A percentile compares a stretch with the other conserved stretches of the same genome.
These are phyloP conservation scores for Ichthyophonus hoferi DNA, from an alignment of 208 protist genomes.

Conservation along the genomic window DNA sequence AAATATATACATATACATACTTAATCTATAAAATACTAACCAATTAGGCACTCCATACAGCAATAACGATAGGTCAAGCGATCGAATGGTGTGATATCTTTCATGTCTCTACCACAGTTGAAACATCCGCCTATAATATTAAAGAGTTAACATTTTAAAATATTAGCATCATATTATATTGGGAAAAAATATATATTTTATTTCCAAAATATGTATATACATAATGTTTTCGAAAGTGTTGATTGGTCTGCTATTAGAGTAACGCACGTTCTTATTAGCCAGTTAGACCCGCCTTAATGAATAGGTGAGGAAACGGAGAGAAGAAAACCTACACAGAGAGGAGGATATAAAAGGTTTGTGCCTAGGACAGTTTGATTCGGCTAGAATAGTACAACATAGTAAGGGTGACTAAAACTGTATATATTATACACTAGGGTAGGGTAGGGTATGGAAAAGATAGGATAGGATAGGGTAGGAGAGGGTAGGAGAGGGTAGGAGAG, in stretches of 20 bases:
- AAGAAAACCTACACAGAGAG: not conserved
- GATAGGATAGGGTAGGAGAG: not conserved
- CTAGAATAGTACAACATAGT: too few relatives aligned
- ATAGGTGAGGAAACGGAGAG: not conserved
- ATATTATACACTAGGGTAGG: too few relatives aligned
- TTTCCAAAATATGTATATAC: not conserved
- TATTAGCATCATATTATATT: too few relatives aligned
- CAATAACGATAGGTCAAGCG: not conserved
- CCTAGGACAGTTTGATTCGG: too few relatives aligned
- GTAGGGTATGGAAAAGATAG: not conserved
- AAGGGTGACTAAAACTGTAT: too few relatives aligned
- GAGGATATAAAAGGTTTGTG: not conserved
- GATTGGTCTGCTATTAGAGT: not conserved
- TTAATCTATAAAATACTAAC: too few relatives aligned
- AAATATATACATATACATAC: too few relatives aligned
- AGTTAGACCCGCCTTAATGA: not conserved
- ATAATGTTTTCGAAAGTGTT: not conserved
- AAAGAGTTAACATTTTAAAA: too few relatives aligned
- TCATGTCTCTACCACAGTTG: not conserved
- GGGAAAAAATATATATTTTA: not conserved
- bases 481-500: not conserved
- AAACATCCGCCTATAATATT: not conserved
- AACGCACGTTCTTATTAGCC: not conserved
- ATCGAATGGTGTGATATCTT: not conserved
- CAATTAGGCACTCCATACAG: not conserved